Evolutionary conservation across 2,329 filamentous ascomycete genomes (phyloP).

Genomic region (Penicillium sp.): DNA sequence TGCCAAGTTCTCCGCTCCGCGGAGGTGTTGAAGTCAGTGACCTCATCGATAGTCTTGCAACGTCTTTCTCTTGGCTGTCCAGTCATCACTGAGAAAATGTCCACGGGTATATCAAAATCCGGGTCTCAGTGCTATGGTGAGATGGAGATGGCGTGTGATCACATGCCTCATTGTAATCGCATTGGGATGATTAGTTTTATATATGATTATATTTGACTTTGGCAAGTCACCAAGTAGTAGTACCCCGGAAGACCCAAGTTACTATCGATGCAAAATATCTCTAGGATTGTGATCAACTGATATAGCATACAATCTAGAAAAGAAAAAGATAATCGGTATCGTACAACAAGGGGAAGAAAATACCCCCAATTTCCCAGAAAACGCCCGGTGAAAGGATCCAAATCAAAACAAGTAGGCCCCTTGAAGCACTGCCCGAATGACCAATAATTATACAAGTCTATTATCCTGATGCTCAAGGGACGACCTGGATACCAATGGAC

Average conservation of each 20-base stretch:
- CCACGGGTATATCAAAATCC: not conserved
- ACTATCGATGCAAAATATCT: slow-evolving; percentile 4
- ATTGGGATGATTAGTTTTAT: not conserved
- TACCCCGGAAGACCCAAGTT: not conserved
- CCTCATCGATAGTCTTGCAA: not conserved
- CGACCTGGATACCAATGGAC: slow-evolving; percentile 70
- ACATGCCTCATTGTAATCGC: not conserved
- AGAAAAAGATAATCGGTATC: slow-evolving; percentile 15
- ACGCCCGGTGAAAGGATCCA: slow-evolving; percentile 20
- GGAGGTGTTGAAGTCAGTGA: not conserved
- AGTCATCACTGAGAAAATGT: not conserved
- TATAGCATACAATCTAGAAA: slow-evolving; percentile 22
- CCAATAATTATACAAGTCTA: slow-evolving; percentile 7
- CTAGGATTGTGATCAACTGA: slow-evolving; percentile 13
- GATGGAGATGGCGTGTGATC: not conserved
- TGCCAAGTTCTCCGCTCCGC: slow-evolving; percentile 9
- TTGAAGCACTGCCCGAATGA: not conserved
- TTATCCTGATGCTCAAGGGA: slow-evolving; percentile 49
- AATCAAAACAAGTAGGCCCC: slow-evolving; percentile 3
- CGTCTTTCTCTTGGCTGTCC: not conserved
- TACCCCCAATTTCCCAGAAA: slow-evolving; percentile 13
- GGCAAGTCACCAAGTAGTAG: not conserved
- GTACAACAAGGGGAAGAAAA: slow-evolving; percentile 19
- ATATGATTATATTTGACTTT: not conserved
- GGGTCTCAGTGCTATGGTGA: not conserved